These are phyloP conservation scores for Filobasidium uniguttulatum DNA, from an alignment of 1,284 basidiomycete species.

Conservation along the genomic window DNA sequence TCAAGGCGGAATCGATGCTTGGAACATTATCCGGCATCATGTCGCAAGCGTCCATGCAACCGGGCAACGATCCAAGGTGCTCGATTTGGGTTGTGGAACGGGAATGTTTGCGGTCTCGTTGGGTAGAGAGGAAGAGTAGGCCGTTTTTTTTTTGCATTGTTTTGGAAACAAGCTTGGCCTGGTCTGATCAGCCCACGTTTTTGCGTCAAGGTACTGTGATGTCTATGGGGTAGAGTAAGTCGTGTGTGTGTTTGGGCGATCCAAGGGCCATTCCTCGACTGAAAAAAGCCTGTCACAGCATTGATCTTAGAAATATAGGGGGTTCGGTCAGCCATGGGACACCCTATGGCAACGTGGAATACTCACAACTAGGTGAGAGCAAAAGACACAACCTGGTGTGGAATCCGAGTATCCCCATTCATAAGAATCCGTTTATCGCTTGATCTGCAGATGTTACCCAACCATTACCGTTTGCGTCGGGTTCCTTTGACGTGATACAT, in stretches of 20 bases:
- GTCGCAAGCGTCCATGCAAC: constrained; percentile 1
- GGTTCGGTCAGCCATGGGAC: constrained; percentile 7
- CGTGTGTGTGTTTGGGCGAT: fast-evolving
- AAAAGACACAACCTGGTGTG: not conserved
- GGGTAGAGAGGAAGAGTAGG: constrained; percentile 5
- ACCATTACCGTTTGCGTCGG: constrained; percentile 13
- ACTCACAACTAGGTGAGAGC: constrained; percentile 9
- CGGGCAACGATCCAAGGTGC: constrained; percentile 7
- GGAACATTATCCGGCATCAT: constrained; percentile 4
- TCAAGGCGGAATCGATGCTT: constrained; percentile 6
- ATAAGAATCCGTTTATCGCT: not conserved
- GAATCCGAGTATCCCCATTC: not conserved
- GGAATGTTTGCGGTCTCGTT: constrained; percentile 11
- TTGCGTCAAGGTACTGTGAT: constrained; percentile 2
- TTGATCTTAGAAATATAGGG: constrained; percentile 11
- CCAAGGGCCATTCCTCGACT: not conserved
- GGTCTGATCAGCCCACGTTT: not conserved
- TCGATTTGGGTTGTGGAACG: constrained; percentile 14
- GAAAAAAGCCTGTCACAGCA: not conserved
- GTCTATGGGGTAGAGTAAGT: constrained; percentile 16
- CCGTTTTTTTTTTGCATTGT: not conserved
- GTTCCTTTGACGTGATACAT: constrained; percentile 28
- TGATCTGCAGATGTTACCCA: constrained; percentile 3
- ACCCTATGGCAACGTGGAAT: constrained; percentile 11
- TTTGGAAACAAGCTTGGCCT: not conserved